Conservation (phyloP, 768 basidiomycete species). For the Leccinum longicurvipes region DNA sequence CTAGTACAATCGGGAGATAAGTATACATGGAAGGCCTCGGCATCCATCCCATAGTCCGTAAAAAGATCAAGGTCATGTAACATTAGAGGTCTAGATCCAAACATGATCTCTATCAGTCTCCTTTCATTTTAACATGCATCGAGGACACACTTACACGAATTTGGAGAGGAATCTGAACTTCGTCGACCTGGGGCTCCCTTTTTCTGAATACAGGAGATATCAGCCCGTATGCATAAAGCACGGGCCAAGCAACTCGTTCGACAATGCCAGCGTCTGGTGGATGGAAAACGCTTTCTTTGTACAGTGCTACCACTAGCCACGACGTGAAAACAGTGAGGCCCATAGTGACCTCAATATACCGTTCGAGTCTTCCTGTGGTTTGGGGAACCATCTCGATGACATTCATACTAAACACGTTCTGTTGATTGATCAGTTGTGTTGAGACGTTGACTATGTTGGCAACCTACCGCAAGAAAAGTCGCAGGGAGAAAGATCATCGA, state of each 20-base stretch:
- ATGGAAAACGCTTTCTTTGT: conserved; percentile 27
- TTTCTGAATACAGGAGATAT: not conserved
- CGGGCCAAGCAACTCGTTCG: conserved; percentile 21
- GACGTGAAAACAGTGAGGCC: conserved; percentile 49
- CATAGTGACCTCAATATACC: conserved; percentile 41
- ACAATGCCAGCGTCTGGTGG: not conserved
- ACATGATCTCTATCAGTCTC: not conserved
- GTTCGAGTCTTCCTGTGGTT: conserved; percentile 28
- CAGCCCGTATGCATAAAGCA: conserved; percentile 8
- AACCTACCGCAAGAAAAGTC: conserved; percentile 36
- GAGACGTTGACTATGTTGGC: not conserved
- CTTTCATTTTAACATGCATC: not conserved
- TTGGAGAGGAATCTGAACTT: not conserved
- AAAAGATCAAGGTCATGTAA: not conserved
- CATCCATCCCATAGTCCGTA: not conserved
- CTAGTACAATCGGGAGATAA: conserved; percentile 3
- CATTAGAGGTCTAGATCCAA: not conserved
- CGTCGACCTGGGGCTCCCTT: not conserved
- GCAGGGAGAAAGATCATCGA: conserved; percentile 63
- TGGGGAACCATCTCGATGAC: conserved; percentile 28
- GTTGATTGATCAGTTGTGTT: conserved; percentile 13
- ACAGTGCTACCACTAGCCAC: conserved; percentile 56
- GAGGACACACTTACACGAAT: conserved; percentile 6
- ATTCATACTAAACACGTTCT: conserved; percentile 34
- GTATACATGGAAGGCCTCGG: not conserved